Evolutionary conservation across 805 yeast species (phyloP), one percentile per base, ranked within the genome.

Genomic region (Lipomyces spencermartinsiae): DNA sequence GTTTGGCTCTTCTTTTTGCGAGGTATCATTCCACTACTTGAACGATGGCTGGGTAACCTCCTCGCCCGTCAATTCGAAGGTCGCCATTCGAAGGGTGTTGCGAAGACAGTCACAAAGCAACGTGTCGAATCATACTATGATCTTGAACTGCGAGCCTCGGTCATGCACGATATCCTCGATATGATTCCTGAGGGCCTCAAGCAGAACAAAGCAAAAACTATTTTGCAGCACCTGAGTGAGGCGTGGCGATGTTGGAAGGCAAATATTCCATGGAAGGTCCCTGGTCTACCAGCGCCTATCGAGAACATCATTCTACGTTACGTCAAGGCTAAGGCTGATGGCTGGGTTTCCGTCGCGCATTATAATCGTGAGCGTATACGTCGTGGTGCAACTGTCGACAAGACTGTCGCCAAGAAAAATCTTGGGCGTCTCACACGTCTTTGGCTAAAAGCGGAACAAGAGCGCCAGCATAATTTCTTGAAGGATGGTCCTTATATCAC

Each of bases 241-340:
- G 99, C 99, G 0, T 95, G 99, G 99, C 83, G 99, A 77, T 95
- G 98, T 78, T 95, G 99, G 99, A 95, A 95, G 78, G 99, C 99
- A 1, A 94, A 95, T 76, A 90, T 95, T 67, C 97, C 98, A 0
- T 95, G 98, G 98, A 88, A 92, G 73, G 98, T 95, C 16, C 97
- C 97, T 0, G 98, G 98, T 0, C 82, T 95, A 79, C 99, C 99
- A 1, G 90, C 85, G 63, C 98, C 98, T 0, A 86, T 95, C 33
- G 95, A 89, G 72, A 86, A 87, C 57, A 91, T 95, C 51, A 93
- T 95, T 69, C 89, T 91, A 75, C 85, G 97, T 58, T 95, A 95
- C 75, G 89, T 95, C 60, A 89, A 92, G 75, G 97, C 97, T 0
- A 94, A 95, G 77, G 97, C 98, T 1, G 98, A 94, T 74, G 96